A percentile compares a stretch with the other conserved stretches of the same genome.
These are phyloP conservation scores for Pseudoneurospora amorphoporcata DNA, from an alignment of 495 filamentous ascomycete species.

Conservation along the genomic window DNA sequence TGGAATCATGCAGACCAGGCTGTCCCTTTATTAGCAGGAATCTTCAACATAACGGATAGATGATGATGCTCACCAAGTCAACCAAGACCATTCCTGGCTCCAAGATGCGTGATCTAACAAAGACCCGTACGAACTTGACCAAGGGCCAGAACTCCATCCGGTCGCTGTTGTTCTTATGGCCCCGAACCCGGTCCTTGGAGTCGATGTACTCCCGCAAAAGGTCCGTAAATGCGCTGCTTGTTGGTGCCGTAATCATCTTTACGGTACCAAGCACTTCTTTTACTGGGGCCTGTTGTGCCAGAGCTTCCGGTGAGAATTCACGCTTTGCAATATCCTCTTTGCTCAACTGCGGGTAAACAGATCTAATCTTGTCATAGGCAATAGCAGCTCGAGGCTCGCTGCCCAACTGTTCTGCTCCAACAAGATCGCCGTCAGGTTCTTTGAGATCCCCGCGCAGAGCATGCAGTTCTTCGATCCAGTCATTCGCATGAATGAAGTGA, in stretches of 20 bases:
- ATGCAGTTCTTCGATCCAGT: conserved; percentile 48
- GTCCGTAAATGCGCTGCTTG: conserved; percentile 14
- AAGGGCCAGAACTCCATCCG: conserved; percentile 55
- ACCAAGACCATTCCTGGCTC: conserved; percentile 55
- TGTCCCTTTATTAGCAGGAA: conserved; percentile 3
- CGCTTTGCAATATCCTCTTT: conserved; percentile 33
- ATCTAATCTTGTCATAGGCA: conserved; percentile 53
- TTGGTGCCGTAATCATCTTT: conserved; percentile 27
- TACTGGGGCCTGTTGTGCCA: conserved; percentile 31
- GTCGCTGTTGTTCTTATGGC: conserved; percentile 8
- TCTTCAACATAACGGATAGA: background rate
- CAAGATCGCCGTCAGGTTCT: conserved; percentile 18
- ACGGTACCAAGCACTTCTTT: conserved; percentile 38
- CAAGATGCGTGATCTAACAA: conserved; percentile 44
- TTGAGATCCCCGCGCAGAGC: conserved; percentile 40
- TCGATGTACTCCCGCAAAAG: conserved; percentile 23
- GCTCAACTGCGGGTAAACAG: conserved; percentile 50
- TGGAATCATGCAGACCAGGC: conserved; percentile 55
- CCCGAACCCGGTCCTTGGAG: conserved; percentile 19
- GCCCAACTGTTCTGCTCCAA: conserved; percentile 29
- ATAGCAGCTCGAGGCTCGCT: conserved; percentile 44
- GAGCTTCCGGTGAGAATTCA: conserved; percentile 21
- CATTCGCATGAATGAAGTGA: conserved; percentile 44
- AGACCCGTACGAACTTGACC: conserved; percentile 53
- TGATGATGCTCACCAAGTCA: conserved; percentile 39